A percentile compares a stretch with the other conserved stretches of the same genome.
phyloP scores from a whole-genome alignment of 2,329 filamentous ascomycete species.

The Simplicillium sp. region DNA sequence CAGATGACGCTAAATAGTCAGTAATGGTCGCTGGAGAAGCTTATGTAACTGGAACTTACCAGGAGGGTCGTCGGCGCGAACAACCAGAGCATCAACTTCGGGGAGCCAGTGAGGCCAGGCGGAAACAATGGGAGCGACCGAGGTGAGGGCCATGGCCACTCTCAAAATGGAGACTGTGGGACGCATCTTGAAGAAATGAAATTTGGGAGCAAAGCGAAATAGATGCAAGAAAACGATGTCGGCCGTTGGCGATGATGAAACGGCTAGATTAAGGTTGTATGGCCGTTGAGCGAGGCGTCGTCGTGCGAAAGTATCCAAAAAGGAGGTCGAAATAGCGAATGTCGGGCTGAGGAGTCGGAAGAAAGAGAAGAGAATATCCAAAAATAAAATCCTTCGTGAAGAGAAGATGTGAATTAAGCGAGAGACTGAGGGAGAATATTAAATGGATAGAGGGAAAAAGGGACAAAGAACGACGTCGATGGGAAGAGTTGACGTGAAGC shows the following conservation, averaged over 20 bases:
- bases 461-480: no score
- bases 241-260: neutral
- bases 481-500: no score
- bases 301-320: no score
- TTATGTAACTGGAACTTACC: constrained; percentile 7
- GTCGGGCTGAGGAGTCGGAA: no score
- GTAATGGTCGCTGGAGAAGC: neutral
- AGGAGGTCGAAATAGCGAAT: no score
- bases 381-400: no score
- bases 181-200: constrained; percentile 32
- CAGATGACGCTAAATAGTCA: constrained; percentile 1
- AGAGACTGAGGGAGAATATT: no score
- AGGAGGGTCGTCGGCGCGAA: constrained; percentile 31
- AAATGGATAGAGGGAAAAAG: no score
- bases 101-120: constrained; percentile 50
- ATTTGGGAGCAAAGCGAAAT: neutral
- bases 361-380: no score
- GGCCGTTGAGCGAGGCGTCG: no score
- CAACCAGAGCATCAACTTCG: constrained; percentile 41
- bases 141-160: constrained; percentile 38
- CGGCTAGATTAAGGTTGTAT: neutral
- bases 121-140: constrained; percentile 39
- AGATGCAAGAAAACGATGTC: neutral
- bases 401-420: no score
- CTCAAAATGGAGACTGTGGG: constrained; percentile 34